Percentiles rank a stretch among this genome's conserved stretches.
Conservation (phyloP, 768 basidiomycete species). For the Mycena rebaudengoi region DNA sequence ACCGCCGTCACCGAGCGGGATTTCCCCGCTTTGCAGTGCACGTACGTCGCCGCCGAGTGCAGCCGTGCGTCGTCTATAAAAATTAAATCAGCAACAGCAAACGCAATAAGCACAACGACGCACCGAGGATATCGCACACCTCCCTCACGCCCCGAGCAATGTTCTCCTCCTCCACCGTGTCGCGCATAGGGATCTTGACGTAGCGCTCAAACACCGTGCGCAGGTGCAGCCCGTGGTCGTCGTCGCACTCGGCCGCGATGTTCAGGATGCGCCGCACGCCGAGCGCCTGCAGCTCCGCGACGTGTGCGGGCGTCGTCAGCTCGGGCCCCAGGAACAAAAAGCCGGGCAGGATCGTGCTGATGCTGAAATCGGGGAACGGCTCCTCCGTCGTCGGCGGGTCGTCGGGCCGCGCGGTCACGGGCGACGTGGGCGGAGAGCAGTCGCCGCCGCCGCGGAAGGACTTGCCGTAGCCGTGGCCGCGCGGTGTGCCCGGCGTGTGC, state of each 20-base stretch:
- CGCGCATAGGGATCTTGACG: constrained; percentile 89
- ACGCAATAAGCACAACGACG: neutral
- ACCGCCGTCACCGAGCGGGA: constrained; percentile 96
- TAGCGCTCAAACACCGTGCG: constrained; percentile 84
- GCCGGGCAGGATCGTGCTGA: constrained; percentile 90
- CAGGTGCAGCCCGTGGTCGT: constrained; percentile 77
- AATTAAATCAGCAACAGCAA: constrained; percentile 2
- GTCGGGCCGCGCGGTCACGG: constrained; percentile 41
- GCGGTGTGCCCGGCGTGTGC: constrained; percentile 62
- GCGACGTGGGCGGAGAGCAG: too few species aligned
- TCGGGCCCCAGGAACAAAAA: constrained; percentile 95
- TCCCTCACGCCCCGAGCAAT: constrained; percentile 83
- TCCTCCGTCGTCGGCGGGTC: constrained; percentile 70
- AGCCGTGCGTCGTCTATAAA: constrained; percentile 86
- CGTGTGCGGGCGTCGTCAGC: constrained; percentile 76
- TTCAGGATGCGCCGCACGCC: constrained; percentile 92
- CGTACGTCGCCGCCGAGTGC: constrained; percentile 89
- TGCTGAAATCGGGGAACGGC: constrained; percentile 71
- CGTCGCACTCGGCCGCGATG: constrained; percentile 89
- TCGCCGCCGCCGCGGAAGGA: constrained; percentile 16
- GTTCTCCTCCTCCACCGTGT: constrained; percentile 94
- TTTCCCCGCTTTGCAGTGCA: constrained; percentile 97
- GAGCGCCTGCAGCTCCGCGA: constrained; percentile 72
- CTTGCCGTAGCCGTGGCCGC: constrained; percentile 61
- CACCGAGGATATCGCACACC: constrained; percentile 88